These are phyloP conservation scores for Eutrema salsugineum DNA, from an alignment of 441 rosid species.

Conservation along the genomic window DNA sequence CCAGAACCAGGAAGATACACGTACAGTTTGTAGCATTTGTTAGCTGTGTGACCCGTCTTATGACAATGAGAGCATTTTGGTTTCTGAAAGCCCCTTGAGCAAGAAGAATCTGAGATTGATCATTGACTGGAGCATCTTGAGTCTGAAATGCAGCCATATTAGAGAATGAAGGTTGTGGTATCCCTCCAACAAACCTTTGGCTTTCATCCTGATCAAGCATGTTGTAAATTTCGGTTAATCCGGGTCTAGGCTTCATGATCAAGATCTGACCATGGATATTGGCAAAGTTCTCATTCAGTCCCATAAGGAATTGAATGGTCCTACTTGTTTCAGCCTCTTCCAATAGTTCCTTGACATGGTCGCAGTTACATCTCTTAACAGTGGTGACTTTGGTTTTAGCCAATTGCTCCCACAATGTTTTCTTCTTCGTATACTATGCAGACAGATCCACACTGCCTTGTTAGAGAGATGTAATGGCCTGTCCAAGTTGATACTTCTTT, in stretches of 20 bases:
- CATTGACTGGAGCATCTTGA: rapidly evolving
- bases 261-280: not conserved
- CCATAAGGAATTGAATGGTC: not conserved
- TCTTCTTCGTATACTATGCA: not conserved
- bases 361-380: not conserved
- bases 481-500: not conserved
- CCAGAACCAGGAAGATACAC: not conserved
- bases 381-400: not conserved
- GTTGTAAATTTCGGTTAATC: not conserved
- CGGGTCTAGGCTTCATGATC: not conserved
- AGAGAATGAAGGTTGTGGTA: rapidly evolving
- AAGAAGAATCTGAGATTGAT: rapidly evolving
- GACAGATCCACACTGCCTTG: not conserved
- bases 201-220: not conserved
- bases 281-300: not conserved
- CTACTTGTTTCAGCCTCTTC: not conserved
- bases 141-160: not conserved
- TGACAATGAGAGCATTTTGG: not conserved
- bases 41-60: not conserved
- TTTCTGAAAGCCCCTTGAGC: not conserved
- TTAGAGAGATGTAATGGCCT: not conserved
- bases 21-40: not conserved
- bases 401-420: not conserved
- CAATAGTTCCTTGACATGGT: not conserved
- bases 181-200: not conserved